Evolutionary conservation across 2,329 filamentous ascomycete species (phyloP), one percentile per base, ranked within the genome.

Genomic region (Aspergillus felis): DNA sequence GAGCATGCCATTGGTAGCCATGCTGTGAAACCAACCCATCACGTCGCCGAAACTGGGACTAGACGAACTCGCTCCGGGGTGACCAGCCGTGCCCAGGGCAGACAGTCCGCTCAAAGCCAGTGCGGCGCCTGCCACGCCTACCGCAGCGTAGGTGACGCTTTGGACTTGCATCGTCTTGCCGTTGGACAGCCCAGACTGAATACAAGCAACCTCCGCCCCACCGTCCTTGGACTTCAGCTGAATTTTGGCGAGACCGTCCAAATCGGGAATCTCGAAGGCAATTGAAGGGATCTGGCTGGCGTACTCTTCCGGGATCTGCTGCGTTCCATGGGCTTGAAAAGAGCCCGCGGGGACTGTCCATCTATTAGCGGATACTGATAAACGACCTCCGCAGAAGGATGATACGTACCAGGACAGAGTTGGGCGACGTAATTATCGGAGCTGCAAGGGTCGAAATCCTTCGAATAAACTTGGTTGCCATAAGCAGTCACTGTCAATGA

Each of bases 1-100:
- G 72, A 96, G 82, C 94, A 97, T 97, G 63, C 94, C 92, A 74
- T 94, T 97, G 80, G 94, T 89, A 28, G 94, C 92, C 81, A 97
- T 89, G 51, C 89, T 88, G 76, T 97, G 92, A 74, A 97, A 96
- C 85, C 90, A 95, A 60, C 88, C 87, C 64, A 96, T 83, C 50
- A 95, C 87, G 69, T 97, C 91, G 48, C 82, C 82, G 71, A 97
- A 97, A 54, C 88, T 90, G 27, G 94, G 94, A 66, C 91, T 94
- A 44, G 87, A 80, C 10, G 88, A 82, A 2, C 85, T 81, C 12
- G 81, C 80, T 14, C 87, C 89, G 10, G 82, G 78, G 22, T 82
- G 81, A 20, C 87, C 74, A 8, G 82, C 84, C 41, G 85, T 81
- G 51, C 84, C 84, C 20, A 88, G 75, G 29, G 92, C 89, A 27